These are phyloP conservation scores for Alternaria conjuncta DNA, from an alignment of 2,329 filamentous ascomycete genomes.

Conservation along the genomic window DNA sequence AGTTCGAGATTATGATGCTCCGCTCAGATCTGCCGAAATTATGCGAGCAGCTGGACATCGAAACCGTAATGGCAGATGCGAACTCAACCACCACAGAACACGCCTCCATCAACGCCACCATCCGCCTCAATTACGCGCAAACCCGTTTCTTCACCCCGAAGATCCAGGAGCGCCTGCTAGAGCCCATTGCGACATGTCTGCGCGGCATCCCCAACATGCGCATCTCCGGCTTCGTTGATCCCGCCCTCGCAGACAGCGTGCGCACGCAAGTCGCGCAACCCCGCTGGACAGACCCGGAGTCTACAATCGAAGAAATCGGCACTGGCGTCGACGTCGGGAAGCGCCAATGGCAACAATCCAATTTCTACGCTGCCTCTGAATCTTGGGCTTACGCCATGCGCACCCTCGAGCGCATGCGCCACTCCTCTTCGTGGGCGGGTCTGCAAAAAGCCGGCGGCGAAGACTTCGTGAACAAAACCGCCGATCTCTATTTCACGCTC, in stretches of 20 bases:
- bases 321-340: constrained; percentile 36
- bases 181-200: constrained; percentile 24
- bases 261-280: constrained; percentile 24
- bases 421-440: constrained; percentile 31
- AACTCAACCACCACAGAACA: constrained; percentile 30
- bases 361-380: constrained; percentile 24
- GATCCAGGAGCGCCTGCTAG: constrained; percentile 27
- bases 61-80: constrained; percentile 32
- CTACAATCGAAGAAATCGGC: constrained; percentile 31
- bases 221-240: constrained; percentile 26
- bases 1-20: constrained; percentile 33
- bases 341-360: constrained; percentile 35
- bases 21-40: constrained; percentile 31
- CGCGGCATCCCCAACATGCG: constrained; percentile 28
- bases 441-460: constrained; percentile 27
- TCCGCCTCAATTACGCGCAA: constrained; percentile 23
- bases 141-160: constrained; percentile 23
- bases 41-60: constrained; percentile 31
- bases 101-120: constrained; percentile 22
- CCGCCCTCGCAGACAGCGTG: constrained; percentile 15
- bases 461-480: constrained; percentile 32
- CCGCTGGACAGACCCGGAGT: constrained; percentile 32
- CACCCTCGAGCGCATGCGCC: constrained; percentile 37
- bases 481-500: constrained; percentile 34
- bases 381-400: constrained; percentile 34